Base-by-base conservation (phyloP, 2,329 filamentous ascomycete species). In the Calonectria leucothoes region DNA sequence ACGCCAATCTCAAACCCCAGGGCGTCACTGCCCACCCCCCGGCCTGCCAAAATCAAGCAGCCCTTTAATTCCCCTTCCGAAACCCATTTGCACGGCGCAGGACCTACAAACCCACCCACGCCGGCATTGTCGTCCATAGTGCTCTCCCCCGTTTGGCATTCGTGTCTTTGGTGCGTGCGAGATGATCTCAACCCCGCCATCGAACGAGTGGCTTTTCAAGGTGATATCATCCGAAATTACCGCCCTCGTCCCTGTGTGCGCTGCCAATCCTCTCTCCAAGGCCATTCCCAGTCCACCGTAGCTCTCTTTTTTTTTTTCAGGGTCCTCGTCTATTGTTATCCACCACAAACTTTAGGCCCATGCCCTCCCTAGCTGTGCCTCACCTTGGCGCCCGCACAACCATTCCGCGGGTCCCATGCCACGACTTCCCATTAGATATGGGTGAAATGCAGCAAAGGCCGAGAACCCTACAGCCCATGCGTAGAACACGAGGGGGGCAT, bases 221-320 rank as follows among this genome's bases (percentile, higher is more conserved):
- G 42, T 77, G 69, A 79, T 76, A 69, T 76, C 75, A 79, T 52
- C 48, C 61, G 65, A 74, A 70, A 77, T 70, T 75, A 75, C 69
- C n/a, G 69, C 66, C 69, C 71, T 29, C 57, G 59, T 66, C 74
- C 68, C 52, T 73, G 48, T 11, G 14, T 35, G n/a, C 37, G 27
- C 45, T 48, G 49, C 25, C 37, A 52, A 45, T 25, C 66, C 37
- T 29, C 48, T 25, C 57, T 48, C 31, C 27, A 51, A 49, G 23
- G 20, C 51, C 10, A 15, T 29, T 37, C 55, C 29, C 25, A 33
- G 59, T n/a, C 35, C 63, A 35, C 11, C 64, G 35, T 51, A 20
- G 17, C 51, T 65, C 31, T 25, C 66, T 48, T 27, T 66, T 35
- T 42, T 55, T 33, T 45, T 57, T 42, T 67, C 31, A 31, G 52